Evolutionary conservation across 1,139 yeast species (phyloP).

Genomic region (Yamadazyma conglobata): DNA sequence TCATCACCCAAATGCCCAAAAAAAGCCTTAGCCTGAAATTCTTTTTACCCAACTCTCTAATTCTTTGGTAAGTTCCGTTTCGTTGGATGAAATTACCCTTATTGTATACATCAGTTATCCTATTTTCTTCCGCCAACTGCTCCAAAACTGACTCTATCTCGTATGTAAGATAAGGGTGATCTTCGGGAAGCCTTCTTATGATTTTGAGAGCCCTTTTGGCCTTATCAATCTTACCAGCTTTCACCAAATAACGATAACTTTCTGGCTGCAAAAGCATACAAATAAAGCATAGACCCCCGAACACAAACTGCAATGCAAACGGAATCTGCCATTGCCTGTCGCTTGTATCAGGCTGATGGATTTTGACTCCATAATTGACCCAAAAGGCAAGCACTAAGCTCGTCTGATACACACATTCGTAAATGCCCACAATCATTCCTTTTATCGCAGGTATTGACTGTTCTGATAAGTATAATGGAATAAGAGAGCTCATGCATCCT

Average conservation of each 20-base stretch:
- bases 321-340: slow-evolving; percentile 42
- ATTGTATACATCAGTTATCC: background rate
- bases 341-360: slow-evolving; percentile 25
- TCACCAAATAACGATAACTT: slow-evolving; percentile 15
- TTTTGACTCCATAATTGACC: slow-evolving; percentile 39
- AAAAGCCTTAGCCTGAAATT: too few relatives aligned
- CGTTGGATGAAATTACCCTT: background rate
- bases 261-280: slow-evolving; percentile 27
- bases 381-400: slow-evolving; percentile 45
- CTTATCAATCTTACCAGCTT: slow-evolving; percentile 8
- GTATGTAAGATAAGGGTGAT: slow-evolving; percentile 35
- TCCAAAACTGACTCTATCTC: slow-evolving; percentile 36
- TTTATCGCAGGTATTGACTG: slow-evolving; percentile 40
- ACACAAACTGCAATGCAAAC: slow-evolving; percentile 41
- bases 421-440: slow-evolving; percentile 36
- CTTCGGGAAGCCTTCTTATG: slow-evolving; percentile 36
- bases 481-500: slow-evolving; percentile 39
- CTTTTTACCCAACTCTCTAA: background rate
- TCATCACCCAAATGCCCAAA: too few relatives aligned
- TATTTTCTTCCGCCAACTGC: too few relatives aligned
- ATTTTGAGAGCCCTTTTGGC: slow-evolving; percentile 32
- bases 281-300: slow-evolving; percentile 34
- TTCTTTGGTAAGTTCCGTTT: background rate
- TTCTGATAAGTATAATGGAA: slow-evolving; percentile 41
- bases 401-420: slow-evolving; percentile 44